Evolutionary conservation across 768 basidiomycete species (phyloP).

Genomic region (Lanmaoa pseudosensibilis): DNA sequence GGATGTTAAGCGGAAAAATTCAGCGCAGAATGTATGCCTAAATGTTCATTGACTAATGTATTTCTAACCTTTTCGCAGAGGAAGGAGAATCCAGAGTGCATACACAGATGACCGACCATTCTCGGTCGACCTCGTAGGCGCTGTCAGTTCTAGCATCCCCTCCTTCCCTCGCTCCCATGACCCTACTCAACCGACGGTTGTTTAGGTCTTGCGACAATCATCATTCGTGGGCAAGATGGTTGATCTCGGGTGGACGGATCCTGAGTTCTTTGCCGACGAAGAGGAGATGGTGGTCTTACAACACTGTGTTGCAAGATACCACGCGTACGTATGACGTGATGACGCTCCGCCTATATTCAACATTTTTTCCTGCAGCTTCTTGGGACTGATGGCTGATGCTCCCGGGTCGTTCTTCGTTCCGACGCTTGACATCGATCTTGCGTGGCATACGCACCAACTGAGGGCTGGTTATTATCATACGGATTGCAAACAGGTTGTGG

Average conservation of each 20-base stretch:
- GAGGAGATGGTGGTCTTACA: slow-evolving; percentile 45
- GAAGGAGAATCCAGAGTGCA: slow-evolving; percentile 42
- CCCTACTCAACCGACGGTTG: background rate
- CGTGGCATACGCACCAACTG: slow-evolving; percentile 72
- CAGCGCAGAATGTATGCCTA: slow-evolving; percentile 23
- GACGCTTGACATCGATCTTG: slow-evolving; percentile 69
- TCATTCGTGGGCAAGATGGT: slow-evolving; percentile 56
- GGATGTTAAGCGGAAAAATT: slow-evolving; percentile 2
- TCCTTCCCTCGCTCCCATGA: background rate
- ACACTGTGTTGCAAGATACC: slow-evolving; percentile 56
- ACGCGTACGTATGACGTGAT: slow-evolving; percentile 40
- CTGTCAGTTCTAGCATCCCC: slow-evolving; percentile 35
- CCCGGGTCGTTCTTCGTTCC: slow-evolving; percentile 50
- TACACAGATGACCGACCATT: slow-evolving; percentile 52
- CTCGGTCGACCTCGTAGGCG: slow-evolving; percentile 40
- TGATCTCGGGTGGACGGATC: slow-evolving; percentile 49
- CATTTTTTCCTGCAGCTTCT: slow-evolving; percentile 34
- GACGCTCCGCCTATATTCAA: background rate
- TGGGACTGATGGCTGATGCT: slow-evolving; percentile 52
- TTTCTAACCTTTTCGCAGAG: slow-evolving; percentile 22
- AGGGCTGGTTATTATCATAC: slow-evolving; percentile 40
- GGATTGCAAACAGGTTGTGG: slow-evolving; percentile 41
- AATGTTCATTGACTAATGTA: background rate
- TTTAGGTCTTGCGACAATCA: slow-evolving; percentile 53
- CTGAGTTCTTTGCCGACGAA: slow-evolving; percentile 38